A percentile compares a stretch with the other conserved stretches of the same genome.
These are phyloP conservation scores for Cladosporium sp. DNA, from an alignment of 2,329 filamentous ascomycete species.

Conservation along the genomic window DNA sequence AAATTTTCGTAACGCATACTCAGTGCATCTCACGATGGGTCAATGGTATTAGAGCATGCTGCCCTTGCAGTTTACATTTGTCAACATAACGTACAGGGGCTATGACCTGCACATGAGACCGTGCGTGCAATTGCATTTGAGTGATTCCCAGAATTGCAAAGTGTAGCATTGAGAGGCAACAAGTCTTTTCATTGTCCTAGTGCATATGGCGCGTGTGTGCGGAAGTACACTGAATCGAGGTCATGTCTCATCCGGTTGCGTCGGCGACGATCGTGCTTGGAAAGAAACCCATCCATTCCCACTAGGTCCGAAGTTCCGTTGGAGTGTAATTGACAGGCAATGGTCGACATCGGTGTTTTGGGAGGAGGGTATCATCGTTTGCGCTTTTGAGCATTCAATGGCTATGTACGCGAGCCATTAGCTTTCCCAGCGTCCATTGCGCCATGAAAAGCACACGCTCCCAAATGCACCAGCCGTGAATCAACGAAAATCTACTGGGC, in stretches of 20 bases:
- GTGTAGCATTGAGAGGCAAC: background rate
- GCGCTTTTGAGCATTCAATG: conserved; percentile 19
- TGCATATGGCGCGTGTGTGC: background rate
- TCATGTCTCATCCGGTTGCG: background rate
- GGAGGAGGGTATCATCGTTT: conserved; percentile 20
- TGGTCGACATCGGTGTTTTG: conserved; percentile 2
- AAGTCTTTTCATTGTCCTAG: background rate
- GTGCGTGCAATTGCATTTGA: background rate
- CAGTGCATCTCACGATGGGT: background rate
- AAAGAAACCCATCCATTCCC: background rate
- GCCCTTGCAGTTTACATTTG: background rate
- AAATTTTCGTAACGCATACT: background rate
- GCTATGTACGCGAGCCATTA: conserved; percentile 18
- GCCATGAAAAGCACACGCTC: conserved; percentile 22
- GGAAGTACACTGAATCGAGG: background rate
- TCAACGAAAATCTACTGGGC: conserved; percentile 20
- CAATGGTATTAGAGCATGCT: background rate
- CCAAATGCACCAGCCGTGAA: conserved; percentile 18
- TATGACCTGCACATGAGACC: background rate
- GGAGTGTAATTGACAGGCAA: background rate
- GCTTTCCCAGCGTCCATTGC: conserved; percentile 16
- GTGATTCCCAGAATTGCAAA: background rate
- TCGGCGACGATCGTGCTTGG: background rate
- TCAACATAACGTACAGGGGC: background rate
- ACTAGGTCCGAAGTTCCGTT: background rate